A percentile compares a stretch with the other conserved stretches of the same genome.
Evolutionary conservation across 306 rosid species (phyloP).

Genomic region (Trifolium pratense): DNA sequence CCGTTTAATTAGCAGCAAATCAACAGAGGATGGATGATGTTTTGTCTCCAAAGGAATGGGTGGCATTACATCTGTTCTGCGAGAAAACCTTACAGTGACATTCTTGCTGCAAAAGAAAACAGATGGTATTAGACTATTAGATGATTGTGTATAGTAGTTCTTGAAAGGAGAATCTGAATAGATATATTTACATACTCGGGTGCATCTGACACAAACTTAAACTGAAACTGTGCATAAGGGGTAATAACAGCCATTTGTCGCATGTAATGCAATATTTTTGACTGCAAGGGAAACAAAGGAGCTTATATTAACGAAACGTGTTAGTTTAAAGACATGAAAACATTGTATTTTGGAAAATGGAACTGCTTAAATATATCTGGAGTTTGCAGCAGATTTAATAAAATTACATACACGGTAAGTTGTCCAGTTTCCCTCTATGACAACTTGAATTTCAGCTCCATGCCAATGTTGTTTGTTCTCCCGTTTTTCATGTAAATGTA

Average conservation of each 20-base stretch:
- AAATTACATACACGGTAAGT: conserved; percentile 79
- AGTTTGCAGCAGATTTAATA: conserved; percentile 31
- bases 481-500: conserved; percentile 82
- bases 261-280: conserved; percentile 94
- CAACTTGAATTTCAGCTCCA: conserved; percentile 98
- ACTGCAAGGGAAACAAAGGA: conserved; percentile 64
- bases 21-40: conserved; percentile 94
- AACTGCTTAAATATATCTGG: conserved; percentile 15
- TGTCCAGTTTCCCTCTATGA: conserved; percentile 98
- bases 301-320: conserved; percentile 32
- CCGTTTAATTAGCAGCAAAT: conserved; percentile 85
- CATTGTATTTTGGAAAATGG: conserved; percentile 19
- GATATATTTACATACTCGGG: conserved; percentile 70
- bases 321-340: conserved; percentile 31
- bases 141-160: conserved; percentile 25
- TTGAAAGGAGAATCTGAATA: conserved; percentile 29
- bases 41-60: conserved; percentile 92
- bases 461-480: conserved; percentile 74
- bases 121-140: conserved; percentile 39
- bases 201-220: conserved; percentile 78
- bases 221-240: conserved; percentile 67
- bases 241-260: conserved; percentile 74
- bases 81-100: conserved; percentile 78
- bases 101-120: conserved; percentile 70
- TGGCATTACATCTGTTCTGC: conserved; percentile 98